Percentiles rank a stretch among this genome's conserved stretches.
phyloP scores from a whole-genome alignment of 2,329 filamentous ascomycete species.

The Didymella lethalis region DNA sequence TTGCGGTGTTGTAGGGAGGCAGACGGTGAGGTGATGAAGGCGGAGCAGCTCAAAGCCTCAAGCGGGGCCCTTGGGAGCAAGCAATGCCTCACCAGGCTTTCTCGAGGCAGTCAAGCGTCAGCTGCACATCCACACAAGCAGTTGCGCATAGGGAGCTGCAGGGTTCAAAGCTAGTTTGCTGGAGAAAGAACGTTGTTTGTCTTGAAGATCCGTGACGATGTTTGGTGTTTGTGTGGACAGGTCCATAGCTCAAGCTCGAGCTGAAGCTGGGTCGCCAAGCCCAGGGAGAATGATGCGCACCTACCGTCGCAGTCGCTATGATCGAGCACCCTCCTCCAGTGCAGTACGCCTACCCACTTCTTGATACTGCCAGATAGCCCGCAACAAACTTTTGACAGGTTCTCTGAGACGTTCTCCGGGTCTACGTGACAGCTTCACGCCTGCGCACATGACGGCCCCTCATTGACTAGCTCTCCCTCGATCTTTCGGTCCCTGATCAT shows the following conservation, averaged over 20 bases:
- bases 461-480: conserved; percentile 22
- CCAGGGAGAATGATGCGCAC: background rate
- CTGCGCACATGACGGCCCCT: conserved; percentile 4
- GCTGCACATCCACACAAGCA: background rate
- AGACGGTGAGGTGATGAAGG: conserved; percentile 9
- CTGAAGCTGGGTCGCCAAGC: background rate
- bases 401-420: background rate
- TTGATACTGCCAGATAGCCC: background rate
- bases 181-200: background rate
- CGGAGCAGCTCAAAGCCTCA: conserved; percentile 7
- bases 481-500: conserved; percentile 30
- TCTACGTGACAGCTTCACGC: conserved; percentile 5
- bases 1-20: conserved; percentile 11
- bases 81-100: conserved; percentile 15
- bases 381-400: background rate
- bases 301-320: background rate
- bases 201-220: background rate
- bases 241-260: background rate
- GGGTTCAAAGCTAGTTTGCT: too few relatives aligned
- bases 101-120: conserved; percentile 2
- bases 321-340: background rate
- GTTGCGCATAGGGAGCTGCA: background rate
- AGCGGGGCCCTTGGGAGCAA: conserved; percentile 4
- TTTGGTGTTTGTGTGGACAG: background rate
- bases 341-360: background rate